Conservation (phyloP, 805 yeast species). For the Saturnispora dispora region DNA sequence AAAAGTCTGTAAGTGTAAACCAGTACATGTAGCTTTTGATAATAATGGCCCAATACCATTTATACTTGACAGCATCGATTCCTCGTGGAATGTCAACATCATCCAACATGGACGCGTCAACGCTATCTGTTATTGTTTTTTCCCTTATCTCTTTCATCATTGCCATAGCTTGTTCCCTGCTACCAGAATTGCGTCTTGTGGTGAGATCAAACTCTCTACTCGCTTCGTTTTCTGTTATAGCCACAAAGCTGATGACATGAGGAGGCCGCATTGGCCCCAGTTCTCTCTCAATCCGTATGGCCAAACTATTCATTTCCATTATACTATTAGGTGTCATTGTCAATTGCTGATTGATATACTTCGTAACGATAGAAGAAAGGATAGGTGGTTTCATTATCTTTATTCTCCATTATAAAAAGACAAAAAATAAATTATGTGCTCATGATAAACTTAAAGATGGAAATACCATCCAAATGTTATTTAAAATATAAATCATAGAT, state of each 20-base stretch:
- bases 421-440: not conserved
- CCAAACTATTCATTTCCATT: not conserved
- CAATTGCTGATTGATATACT: not conserved
- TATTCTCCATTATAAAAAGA: not conserved
- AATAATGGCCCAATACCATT: slow-evolving; percentile 8
- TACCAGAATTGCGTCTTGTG: not conserved
- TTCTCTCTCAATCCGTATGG: not conserved
- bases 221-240: not conserved
- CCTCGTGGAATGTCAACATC: slow-evolving; percentile 1
- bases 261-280: not conserved
- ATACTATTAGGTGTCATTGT: not conserved
- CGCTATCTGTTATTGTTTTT: not conserved
- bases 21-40: slow-evolving; percentile 2
- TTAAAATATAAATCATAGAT: too few species aligned
- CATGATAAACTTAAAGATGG: not conserved
- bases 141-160: not conserved
- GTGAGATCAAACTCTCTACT: not conserved
- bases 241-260: not conserved
- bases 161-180: not conserved
- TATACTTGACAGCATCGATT: slow-evolving; percentile 1
- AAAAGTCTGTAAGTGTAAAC: slow-evolving; percentile 2
- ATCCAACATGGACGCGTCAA: not conserved
- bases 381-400: not conserved
- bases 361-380: not conserved
- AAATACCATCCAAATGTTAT: not conserved